These are phyloP conservation scores for Aegilops speltoides DNA, from an alignment of 176 grass and related monocot species.

Conservation along the genomic window DNA sequence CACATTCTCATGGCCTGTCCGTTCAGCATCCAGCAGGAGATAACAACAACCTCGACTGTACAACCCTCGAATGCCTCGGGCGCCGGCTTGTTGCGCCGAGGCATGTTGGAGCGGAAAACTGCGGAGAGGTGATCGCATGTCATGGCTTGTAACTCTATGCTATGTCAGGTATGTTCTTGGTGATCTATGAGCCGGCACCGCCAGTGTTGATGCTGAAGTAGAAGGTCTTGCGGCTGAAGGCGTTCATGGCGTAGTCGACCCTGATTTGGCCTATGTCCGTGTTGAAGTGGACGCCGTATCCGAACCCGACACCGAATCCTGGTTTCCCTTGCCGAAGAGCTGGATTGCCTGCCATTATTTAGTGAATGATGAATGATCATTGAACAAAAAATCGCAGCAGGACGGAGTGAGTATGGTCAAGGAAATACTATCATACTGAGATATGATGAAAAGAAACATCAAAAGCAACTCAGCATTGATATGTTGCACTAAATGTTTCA, in stretches of 20 bases:
- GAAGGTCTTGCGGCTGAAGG: constrained; percentile 76
- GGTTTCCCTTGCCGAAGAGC: constrained; percentile 85
- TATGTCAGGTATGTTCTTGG: constrained; percentile 24
- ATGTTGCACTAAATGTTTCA: background rate
- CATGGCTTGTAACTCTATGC: constrained; percentile 14
- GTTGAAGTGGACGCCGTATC: constrained; percentile 80
- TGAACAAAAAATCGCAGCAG: background rate
- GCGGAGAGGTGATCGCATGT: background rate
- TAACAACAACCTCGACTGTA: constrained; percentile 22
- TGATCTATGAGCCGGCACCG: constrained; percentile 50
- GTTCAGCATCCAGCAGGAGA: background rate
- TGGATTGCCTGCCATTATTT: constrained; percentile 67
- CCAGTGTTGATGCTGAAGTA: constrained; percentile 84
- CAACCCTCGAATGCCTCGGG: constrained; percentile 14
- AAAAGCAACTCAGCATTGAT: background rate
- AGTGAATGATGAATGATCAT: background rate
- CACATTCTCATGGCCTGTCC: background rate
- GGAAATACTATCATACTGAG: background rate
- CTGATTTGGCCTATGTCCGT: constrained; percentile 76
- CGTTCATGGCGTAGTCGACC: constrained; percentile 82
- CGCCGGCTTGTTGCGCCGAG: background rate
- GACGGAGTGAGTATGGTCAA: background rate
- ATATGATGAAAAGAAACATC: background rate
- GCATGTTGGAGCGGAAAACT: background rate
- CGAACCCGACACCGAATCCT: constrained; percentile 79